These are phyloP conservation scores for Acidiella bohemica DNA, from an alignment of 495 filamentous ascomycete genomes.

Conservation along the genomic window DNA sequence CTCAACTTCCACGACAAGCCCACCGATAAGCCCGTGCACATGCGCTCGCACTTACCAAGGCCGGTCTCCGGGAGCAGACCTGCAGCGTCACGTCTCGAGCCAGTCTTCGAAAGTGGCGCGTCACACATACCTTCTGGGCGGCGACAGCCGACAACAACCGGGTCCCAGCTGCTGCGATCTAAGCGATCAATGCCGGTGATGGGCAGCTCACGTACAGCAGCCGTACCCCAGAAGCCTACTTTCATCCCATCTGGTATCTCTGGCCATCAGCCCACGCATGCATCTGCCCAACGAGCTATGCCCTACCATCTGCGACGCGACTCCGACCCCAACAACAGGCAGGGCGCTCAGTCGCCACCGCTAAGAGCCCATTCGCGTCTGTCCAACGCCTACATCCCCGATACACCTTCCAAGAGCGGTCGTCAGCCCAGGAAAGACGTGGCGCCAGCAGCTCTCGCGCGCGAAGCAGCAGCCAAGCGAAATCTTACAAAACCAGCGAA, in stretches of 20 bases:
- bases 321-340: conserved; percentile 41
- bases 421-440: conserved; percentile 24
- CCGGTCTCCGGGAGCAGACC: conserved; percentile 46
- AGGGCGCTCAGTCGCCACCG: conserved; percentile 35
- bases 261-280: conserved; percentile 63
- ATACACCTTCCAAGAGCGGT: conserved; percentile 28
- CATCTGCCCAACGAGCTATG: conserved; percentile 27
- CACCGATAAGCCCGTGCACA: conserved; percentile 18
- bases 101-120: conserved; percentile 81
- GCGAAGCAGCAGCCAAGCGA: conserved; percentile 46
- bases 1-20: conserved; percentile 78
- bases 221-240: conserved; percentile 29
- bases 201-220: conserved; percentile 31
- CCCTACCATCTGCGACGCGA: conserved; percentile 54
- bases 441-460: conserved; percentile 33
- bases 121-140: conserved; percentile 53
- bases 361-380: conserved; percentile 38
- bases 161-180: conserved; percentile 58
- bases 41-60: conserved; percentile 36
- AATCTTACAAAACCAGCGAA: conserved; percentile 57
- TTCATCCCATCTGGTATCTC: conserved; percentile 72
- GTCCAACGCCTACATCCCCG: conserved; percentile 35
- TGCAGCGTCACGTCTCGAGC: conserved; percentile 67
- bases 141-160: conserved; percentile 58
- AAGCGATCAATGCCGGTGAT: conserved; percentile 84